Evolutionary conservation across 352 stramenopile species (phyloP), one percentile per base, ranked within the genome.

Genomic region (Phytophthora sojae): DNA sequence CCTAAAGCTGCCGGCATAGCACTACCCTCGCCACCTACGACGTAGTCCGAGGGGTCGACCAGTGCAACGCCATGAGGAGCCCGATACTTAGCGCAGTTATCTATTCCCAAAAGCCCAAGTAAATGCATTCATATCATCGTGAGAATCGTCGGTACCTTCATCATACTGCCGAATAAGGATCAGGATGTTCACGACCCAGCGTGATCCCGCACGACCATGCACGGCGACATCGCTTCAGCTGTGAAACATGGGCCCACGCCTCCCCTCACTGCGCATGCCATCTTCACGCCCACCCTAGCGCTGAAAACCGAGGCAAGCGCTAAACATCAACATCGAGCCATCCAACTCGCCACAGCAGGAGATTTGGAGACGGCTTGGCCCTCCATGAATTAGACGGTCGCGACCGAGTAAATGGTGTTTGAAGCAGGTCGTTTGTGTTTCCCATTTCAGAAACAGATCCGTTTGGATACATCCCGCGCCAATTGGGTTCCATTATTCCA

Each of bases 201-300:
- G n/a, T 45, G 37, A 45, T 51, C n/a, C n/a, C 25, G n/a, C 44
- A 51, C 44, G 37, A 45, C 37, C n/a, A n/a, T n/a, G n/a, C n/a
- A n/a, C n/a, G n/a, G n/a, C n/a, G n/a, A n/a, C 32, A 39, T 12
- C 37, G 37, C 11, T 4, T 7, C 6, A 45, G 37, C 12, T 45
- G 37, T 45, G 37, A 45, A n/a, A 9, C 37, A n/a, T 45, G 37
- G 12, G 37, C n/a, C 37, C 11, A 19, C 37, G 12, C 37, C 1
- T n/a, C 37, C 37, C 14, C n/a, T n/a, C 37, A 15, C 1, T 45
- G 37, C 15, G 37, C 37, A 45, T 45, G 12, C 12, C 37, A 45
- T n/a, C 37, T 45, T 45, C 14, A 5, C 37, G 11, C n/a, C 37
- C 37, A 45, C 14, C 37, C 4, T 2, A 45, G 37, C 9, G 37